Conservation (phyloP, 2,329 filamentous ascomycete genomes). For the Colletotrichum karsti region DNA sequence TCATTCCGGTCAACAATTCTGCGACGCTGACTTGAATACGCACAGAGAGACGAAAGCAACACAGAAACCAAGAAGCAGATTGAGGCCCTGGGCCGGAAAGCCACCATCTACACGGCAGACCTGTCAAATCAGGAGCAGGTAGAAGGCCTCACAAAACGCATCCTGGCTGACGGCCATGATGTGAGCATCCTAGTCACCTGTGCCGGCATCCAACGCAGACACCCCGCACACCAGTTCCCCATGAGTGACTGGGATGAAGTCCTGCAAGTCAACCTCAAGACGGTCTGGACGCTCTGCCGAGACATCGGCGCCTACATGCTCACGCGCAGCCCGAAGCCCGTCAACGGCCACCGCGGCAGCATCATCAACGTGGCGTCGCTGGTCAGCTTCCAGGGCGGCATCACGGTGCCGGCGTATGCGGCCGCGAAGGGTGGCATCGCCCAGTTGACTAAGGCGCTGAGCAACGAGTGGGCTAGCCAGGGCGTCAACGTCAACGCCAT, state of each 20-base stretch:
- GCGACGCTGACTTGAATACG: neutral
- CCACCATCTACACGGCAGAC: constrained; percentile 33
- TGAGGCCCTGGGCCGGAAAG: constrained; percentile 32
- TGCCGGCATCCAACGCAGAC: constrained; percentile 72
- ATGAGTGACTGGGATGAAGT: constrained; percentile 71
- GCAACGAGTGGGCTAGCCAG: constrained; percentile 84
- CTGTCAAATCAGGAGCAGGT: constrained; percentile 30
- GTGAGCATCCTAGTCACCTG: constrained; percentile 72
- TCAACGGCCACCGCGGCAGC: constrained; percentile 66
- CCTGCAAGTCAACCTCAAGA: constrained; percentile 84
- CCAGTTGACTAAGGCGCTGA: constrained; percentile 84
- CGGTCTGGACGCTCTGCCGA: constrained; percentile 81
- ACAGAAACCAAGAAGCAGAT: constrained; percentile 30
- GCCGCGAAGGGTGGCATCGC: constrained; percentile 86
- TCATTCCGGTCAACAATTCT: too few species aligned
- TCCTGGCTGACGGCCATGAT: constrained; percentile 34
- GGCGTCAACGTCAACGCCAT: constrained; percentile 88
- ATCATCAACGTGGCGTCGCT: constrained; percentile 89
- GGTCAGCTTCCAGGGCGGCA: constrained; percentile 83
- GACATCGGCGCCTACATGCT: constrained; percentile 85
- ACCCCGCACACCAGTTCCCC: constrained; percentile 70
- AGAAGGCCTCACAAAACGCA: constrained; percentile 24
- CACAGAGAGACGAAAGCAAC: constrained; percentile 32
- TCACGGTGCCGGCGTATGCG: constrained; percentile 89
- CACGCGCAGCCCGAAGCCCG: constrained; percentile 52